These are phyloP conservation scores for Albatrellus ellisii DNA, from an alignment of 768 basidiomycete genomes.

Conservation along the genomic window DNA sequence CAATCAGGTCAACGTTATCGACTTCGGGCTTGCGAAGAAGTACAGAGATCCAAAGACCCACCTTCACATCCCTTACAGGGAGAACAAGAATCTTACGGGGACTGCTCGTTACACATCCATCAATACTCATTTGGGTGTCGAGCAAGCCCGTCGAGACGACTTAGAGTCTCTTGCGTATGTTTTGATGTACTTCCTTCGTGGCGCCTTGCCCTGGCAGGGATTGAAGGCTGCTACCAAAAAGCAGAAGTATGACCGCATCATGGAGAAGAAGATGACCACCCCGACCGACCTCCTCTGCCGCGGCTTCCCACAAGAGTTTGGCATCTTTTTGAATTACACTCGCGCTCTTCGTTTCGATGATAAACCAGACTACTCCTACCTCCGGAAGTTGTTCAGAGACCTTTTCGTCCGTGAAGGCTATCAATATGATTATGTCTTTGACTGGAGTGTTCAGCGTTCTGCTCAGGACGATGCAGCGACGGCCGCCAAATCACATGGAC, in stretches of 20 bases:
- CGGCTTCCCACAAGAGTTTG: slow-evolving; percentile 99
- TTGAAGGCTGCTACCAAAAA: slow-evolving; percentile 99
- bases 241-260: slow-evolving; percentile 99
- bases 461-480: slow-evolving; percentile 47
- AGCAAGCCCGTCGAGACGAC: slow-evolving; percentile 96
- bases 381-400: slow-evolving; percentile 98
- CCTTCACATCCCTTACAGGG: slow-evolving; percentile 97
- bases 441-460: slow-evolving; percentile 87
- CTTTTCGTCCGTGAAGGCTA: slow-evolving; percentile 95
- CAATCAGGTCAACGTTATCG: slow-evolving; percentile 98
- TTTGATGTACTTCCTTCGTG: slow-evolving; percentile 99
- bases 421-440: slow-evolving; percentile 99
- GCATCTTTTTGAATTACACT: slow-evolving; percentile 98
- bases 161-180: slow-evolving; percentile 98
- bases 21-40: slow-evolving; percentile 98
- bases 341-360: slow-evolving; percentile 98
- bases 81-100: slow-evolving; percentile 99
- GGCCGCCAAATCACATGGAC: slow-evolving; percentile 43
- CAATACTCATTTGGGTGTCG: slow-evolving; percentile 97
- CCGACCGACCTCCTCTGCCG: slow-evolving; percentile 95
- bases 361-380: slow-evolving; percentile 99
- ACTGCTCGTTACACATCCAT: slow-evolving; percentile 99
- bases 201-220: slow-evolving; percentile 97
- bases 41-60: slow-evolving; percentile 99
- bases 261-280: slow-evolving; percentile 99